Percentiles rank a stretch among this genome's conserved stretches.
Evolutionary conservation across 495 filamentous ascomycete genomes (phyloP).

Genomic region (Neurospora discreta): DNA sequence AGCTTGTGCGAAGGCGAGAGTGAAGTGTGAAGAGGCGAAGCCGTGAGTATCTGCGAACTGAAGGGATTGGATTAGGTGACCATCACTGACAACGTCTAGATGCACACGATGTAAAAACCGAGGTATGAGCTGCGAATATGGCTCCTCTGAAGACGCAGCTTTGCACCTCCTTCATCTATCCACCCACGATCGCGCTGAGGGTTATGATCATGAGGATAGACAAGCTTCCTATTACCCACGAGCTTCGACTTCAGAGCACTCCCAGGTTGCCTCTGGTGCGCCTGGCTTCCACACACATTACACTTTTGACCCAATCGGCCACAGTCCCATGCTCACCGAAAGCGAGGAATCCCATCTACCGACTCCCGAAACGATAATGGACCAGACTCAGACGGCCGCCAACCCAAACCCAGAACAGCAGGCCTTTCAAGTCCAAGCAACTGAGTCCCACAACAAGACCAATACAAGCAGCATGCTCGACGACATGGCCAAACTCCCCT

Average conservation of each 20-base stretch:
- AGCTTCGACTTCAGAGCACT: background rate
- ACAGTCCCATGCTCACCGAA: constrained; percentile 6
- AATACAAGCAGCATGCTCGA: background rate
- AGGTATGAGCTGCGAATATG: constrained; percentile 35
- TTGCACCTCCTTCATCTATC: constrained; percentile 27
- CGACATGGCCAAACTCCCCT: constrained; percentile 16
- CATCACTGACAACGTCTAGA: constrained; percentile 4
- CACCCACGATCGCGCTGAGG: constrained; percentile 9
- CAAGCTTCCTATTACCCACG: background rate
- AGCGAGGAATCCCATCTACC: constrained; percentile 16
- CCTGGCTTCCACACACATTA: background rate
- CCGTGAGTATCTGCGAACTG: constrained; percentile 6
- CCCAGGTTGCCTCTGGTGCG: background rate
- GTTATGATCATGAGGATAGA: background rate
- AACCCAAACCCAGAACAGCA: background rate
- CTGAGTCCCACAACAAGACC: constrained; percentile 7
- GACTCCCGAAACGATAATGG: constrained; percentile 19
- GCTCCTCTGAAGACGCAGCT: constrained; percentile 27
- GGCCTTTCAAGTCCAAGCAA: background rate
- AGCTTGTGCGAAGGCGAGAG: constrained; percentile 39
- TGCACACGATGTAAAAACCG: constrained; percentile 39
- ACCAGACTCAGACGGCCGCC: constrained; percentile 3
- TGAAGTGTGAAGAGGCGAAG: constrained; percentile 43
- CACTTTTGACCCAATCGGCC: background rate
- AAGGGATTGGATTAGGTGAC: background rate